Percentiles rank a stretch among this genome's conserved stretches.
phyloP scores from a whole-genome alignment of 2,329 filamentous ascomycete species.

The Fusarium scirpi region DNA sequence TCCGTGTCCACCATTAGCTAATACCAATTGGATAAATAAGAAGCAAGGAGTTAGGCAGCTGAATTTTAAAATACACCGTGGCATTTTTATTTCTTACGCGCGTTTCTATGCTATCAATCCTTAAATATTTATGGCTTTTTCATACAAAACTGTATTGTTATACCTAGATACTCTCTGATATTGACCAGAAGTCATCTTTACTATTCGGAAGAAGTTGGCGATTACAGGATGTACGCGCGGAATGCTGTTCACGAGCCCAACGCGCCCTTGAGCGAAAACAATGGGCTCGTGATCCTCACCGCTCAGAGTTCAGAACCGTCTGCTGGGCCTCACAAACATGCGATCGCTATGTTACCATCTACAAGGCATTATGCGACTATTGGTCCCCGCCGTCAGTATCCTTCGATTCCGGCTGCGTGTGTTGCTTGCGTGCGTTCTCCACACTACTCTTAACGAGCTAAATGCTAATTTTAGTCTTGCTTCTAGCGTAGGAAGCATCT shows the following conservation, averaged over 20 bases:
- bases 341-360: background rate
- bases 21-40: background rate
- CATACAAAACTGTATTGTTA: background rate
- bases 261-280: accelerated
- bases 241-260: accelerated
- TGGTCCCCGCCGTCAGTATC: background rate
- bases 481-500: background rate
- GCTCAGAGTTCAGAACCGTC: background rate
- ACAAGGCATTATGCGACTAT: accelerated
- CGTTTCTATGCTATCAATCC: background rate
- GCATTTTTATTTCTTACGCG: background rate
- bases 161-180: background rate
- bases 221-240: background rate
- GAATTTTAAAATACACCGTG: background rate
- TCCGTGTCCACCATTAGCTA: background rate
- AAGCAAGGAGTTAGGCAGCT: background rate
- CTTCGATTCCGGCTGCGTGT: background rate
- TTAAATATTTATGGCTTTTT: background rate
- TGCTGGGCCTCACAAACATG: background rate
- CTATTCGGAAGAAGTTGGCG: accelerated
- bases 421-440: constrained; percentile 4
- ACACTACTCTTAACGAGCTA: background rate
- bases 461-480: background rate
- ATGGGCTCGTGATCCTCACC: background rate
- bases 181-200: accelerated